Evolutionary conservation across 164 flowering plant species (phyloP).

Genomic region (Santalum album): DNA sequence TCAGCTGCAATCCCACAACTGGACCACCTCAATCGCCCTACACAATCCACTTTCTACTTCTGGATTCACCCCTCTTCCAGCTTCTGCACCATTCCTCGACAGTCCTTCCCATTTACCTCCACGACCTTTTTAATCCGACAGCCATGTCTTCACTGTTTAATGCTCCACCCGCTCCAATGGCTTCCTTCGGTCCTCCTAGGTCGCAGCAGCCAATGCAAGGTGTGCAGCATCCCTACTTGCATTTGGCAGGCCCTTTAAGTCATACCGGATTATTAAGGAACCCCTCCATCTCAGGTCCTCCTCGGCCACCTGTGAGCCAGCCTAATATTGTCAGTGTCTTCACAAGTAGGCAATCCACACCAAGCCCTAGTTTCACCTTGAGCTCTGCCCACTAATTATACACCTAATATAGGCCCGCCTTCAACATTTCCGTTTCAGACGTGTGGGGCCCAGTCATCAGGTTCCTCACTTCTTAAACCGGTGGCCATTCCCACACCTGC

Average conservation of each 20-base stretch:
- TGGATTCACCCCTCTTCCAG: conserved; percentile 21
- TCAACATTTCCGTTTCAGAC: conserved; percentile 15
- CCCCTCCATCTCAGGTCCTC: conserved; percentile 18
- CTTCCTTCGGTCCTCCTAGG: conserved; percentile 27
- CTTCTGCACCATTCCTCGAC: conserved; percentile 25
- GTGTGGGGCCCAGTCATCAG: conserved; percentile 12
- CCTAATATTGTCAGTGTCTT: conserved; percentile 9
- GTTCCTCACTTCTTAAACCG: conserved; percentile 4
- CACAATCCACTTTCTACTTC: conserved; percentile 19
- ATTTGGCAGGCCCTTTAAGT: conserved; percentile 19
- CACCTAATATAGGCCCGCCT: conserved; percentile 11
- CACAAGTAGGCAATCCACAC: conserved; percentile 15
- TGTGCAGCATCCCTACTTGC: conserved; percentile 28
- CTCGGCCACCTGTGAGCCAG: conserved; percentile 17
- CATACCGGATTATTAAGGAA: conserved; percentile 25
- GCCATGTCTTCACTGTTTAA: conserved; percentile 30
- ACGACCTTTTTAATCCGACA: conserved; percentile 24
- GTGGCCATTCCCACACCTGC: neutral
- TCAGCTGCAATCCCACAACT: no score
- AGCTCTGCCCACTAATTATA: conserved; percentile 12
- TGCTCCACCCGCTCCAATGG: conserved; percentile 22
- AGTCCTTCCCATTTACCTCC: conserved; percentile 20
- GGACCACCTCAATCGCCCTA: conserved; percentile 33
- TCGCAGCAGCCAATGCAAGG: conserved; percentile 26
- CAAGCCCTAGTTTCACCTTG: conserved; percentile 10